Evolutionary conservation across 2,329 filamentous ascomycete species (phyloP), one percentile per base, ranked within the genome.

Genomic region (Fragosphaeria purpurea): DNA sequence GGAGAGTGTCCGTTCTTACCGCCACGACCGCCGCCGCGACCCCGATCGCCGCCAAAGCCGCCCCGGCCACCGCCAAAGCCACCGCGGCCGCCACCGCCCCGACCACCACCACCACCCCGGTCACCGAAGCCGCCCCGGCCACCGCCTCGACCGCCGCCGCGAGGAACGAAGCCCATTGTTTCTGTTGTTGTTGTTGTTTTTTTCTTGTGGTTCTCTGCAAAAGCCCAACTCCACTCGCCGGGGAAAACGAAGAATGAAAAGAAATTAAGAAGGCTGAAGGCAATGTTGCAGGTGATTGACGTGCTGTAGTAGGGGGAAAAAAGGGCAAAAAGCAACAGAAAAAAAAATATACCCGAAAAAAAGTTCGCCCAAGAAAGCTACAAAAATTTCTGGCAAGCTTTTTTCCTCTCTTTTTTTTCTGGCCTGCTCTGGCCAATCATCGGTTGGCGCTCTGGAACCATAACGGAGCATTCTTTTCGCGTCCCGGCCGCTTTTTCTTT

Each of bases 101-200:
- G 66, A 52, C 62, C 60, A 35, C 62, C 59, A 47, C 61, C 57
- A 48, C 62, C 59, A 44, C 63, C 65, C 45, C 62, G 57, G 52
- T 59, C 63, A 51, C 65, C 63, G 54, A 44, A 44, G 33, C 43
- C 43, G 8, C 50, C 41, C 30, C 42, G 41, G 42, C 46, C 40
- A 37, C 58, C 56, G 44, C 58, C 61, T 39, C 62, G 58, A 39
- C 56, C 54, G 51, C 61, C 62, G 41, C 66, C 69, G 60, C 67
- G 67, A 51, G 67, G 68, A 49, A 69, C 69, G 55, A 73, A 72
- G 57, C 64, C 69, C 70, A 73, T 73, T 53, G 45, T 53, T 10
- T 13, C 22, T 9, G 35, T 22, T 12, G 31, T 46, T n/a, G 22
- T 22, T 22, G 22, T 22, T 22, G n/a, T 22, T 22, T 22, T 22